Conservation (phyloP, 2,329 filamentous ascomycete species). For the Ustilaginoidea virens region DNA sequence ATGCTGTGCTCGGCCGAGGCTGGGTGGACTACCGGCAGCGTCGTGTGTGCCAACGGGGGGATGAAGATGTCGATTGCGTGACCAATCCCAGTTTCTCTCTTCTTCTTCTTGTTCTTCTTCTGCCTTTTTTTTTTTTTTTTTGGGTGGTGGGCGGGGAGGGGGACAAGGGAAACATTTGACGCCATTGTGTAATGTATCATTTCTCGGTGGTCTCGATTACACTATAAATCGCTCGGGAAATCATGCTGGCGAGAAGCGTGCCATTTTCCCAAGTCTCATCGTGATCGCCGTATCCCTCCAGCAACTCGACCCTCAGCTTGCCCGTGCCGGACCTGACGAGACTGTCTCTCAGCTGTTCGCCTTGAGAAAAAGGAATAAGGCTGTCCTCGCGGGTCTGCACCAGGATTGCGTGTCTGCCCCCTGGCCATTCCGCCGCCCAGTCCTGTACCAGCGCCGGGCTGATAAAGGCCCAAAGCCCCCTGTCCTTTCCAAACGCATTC, state of each 20-base stretch:
- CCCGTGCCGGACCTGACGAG: constrained; percentile 1
- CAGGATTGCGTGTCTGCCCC: constrained; percentile 4
- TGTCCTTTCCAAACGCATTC: constrained; percentile 29
- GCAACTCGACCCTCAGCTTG: neutral
- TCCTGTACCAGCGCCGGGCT: constrained; percentile 18
- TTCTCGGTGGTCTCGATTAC: neutral
- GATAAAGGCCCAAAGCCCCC: constrained; percentile 20
- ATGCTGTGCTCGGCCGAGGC: constrained; percentile 54
- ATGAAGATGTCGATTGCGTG: constrained; percentile 24
- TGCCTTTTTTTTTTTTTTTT: no score
- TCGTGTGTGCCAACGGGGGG: constrained; percentile 54
- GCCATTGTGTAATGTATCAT: neutral
- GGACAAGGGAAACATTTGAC: no score
- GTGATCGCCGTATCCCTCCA: constrained; percentile 2
- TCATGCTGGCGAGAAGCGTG: constrained; percentile 1
- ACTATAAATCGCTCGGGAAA: constrained; percentile 1
- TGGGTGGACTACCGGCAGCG: constrained; percentile 54
- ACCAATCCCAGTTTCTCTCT: no score
- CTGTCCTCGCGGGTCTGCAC: constrained; percentile 6
- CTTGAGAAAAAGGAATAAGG: constrained; percentile 5
- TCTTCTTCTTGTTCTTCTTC: no score
- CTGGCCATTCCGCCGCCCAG: constrained; percentile 6
- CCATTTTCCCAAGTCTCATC: constrained; percentile 3
- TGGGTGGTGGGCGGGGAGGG: no score
- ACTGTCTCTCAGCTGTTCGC: constrained; percentile 4